A percentile compares a stretch with the other conserved stretches of the same genome.
phyloP scores from a whole-genome alignment of 768 basidiomycete genomes.

The Mycena galopus region DNA sequence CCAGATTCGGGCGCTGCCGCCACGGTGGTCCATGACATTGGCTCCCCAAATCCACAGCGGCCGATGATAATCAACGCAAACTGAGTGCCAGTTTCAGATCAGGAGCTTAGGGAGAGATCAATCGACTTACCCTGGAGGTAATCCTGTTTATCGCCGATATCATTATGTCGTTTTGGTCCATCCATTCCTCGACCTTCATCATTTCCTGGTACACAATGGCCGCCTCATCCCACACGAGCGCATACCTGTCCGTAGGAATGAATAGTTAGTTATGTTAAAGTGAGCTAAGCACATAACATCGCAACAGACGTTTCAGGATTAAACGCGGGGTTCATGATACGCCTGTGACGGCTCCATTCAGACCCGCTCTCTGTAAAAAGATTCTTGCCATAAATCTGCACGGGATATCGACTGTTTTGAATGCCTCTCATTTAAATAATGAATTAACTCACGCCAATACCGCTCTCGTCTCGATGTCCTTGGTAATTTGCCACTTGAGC shows the following conservation, averaged over 20 bases:
- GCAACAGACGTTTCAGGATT: constrained; percentile 2
- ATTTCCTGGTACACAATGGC: constrained; percentile 6
- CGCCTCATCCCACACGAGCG: constrained; percentile 4
- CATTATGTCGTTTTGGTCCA: background rate
- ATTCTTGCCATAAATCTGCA: background rate
- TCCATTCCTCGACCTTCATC: constrained; percentile 11
- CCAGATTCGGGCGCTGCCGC: background rate
- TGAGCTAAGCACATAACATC: background rate
- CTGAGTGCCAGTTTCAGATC: background rate
- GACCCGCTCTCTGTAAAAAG: constrained; percentile 13
- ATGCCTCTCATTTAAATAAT: too few species aligned
- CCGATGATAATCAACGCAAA: constrained; percentile 7
- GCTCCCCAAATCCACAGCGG: constrained; percentile 15
- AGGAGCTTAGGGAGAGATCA: background rate
- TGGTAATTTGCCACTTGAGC: constrained; percentile 2
- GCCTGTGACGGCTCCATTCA: constrained; percentile 24
- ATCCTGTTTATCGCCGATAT: background rate
- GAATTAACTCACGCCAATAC: background rate
- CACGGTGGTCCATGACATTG: constrained; percentile 12
- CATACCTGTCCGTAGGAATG: background rate
- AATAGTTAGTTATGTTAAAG: background rate
- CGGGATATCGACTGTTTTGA: too few species aligned
- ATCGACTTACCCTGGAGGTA: background rate
- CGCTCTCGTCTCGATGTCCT: background rate
- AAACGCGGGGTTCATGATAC: constrained; percentile 21